These are phyloP conservation scores for Phaeodactylum tricornutum DNA, from an alignment of 108 stramenopile genomes.

Conservation along the genomic window DNA sequence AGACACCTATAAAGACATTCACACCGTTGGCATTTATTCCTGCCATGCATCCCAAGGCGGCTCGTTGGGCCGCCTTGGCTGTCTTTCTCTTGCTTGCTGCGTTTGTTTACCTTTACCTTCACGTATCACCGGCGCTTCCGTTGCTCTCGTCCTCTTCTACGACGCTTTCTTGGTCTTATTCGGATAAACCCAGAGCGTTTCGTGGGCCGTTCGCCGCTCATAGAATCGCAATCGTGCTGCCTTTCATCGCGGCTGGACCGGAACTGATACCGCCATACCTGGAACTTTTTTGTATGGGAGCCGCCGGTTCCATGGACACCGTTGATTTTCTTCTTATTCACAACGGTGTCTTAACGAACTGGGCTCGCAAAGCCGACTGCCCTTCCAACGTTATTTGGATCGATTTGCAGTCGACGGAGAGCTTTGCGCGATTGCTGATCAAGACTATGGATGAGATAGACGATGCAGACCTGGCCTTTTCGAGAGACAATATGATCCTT, in stretches of 20 bases:
- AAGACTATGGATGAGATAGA: slow-evolving; percentile 38
- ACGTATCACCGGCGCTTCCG: too few relatives aligned
- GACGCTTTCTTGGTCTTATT: too few relatives aligned
- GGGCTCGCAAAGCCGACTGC: slow-evolving; percentile 7
- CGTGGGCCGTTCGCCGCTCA: too few relatives aligned
- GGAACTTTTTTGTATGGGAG: slow-evolving; percentile 67
- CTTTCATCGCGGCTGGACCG: slow-evolving; percentile 52
- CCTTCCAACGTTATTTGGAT: slow-evolving; percentile 68
- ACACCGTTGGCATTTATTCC: too few relatives aligned
- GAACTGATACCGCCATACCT: slow-evolving; percentile 71
- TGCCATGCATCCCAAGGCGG: too few relatives aligned
- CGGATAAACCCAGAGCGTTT: too few relatives aligned
- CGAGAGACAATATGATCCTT: slow-evolving; percentile 18
- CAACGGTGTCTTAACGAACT: slow-evolving; percentile 45
- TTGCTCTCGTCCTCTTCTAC: too few relatives aligned
- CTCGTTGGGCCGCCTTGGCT: too few relatives aligned
- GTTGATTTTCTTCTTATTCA: slow-evolving; percentile 83
- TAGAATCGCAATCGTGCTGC: slow-evolving; percentile 68
- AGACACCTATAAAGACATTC: too few relatives aligned
- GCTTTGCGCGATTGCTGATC: slow-evolving; percentile 30
- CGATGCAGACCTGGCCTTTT: slow-evolving; percentile 10
- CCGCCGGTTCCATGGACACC: slow-evolving; percentile 44
- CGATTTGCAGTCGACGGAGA: slow-evolving; percentile 31
- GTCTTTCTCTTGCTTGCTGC: too few relatives aligned
- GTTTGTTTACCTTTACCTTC: too few relatives aligned